Evolutionary conservation across 139 green algal genomes (phyloP), one percentile per base, ranked within the genome.

Genomic region (Chlamydomonas incerta): DNA sequence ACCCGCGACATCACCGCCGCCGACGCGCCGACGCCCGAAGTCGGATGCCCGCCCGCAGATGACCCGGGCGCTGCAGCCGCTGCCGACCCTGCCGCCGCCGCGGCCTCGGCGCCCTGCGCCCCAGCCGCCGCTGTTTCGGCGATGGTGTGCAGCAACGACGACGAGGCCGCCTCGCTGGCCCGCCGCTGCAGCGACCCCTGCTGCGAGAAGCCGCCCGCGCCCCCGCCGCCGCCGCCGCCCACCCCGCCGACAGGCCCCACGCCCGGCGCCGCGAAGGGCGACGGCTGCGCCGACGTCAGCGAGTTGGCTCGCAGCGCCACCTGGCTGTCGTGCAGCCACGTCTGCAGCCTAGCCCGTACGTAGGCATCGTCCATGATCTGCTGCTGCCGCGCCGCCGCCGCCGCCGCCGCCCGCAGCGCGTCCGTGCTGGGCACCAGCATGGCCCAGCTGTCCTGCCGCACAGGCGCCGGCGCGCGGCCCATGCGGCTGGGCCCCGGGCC

Each of bases 391-490:
- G 73, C 60, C 60, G 60, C 18, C 28, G 60, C 60, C 5, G 60
- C 24, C 26, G 60, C n/a, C 21, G 41, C 65, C 10, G 50, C 26
- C 17, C 34, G 29, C 29, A 50, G 2, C 21, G n/a, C 73, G 20
- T 80, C 73, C 10, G 52, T 31, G 17, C 3, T 33, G 11, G 73
- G 73, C 52, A 80, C 11, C n/a, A 80, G 52, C 17, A 68, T 26
- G 8, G 73, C 26, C 73, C 73, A 68, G 41, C 50, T 68, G 34
- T 68, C 73, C 33, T 80, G 37, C 52, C 73, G 73, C 60, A 66
- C 18, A 15, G 60, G 23, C 24, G 24, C 73, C 15, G 28, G 47
- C 58, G 47, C 5, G 29, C 72, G 50, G 26, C 50, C 72, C 52
- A 80, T 47, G 33, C 72, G 72, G n/a, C 13, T 77, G 37, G n/a